Evolutionary conservation across 768 basidiomycete genomes (phyloP), one percentile per base, ranked within the genome.

Genomic region (Termitomyces sp.): DNA sequence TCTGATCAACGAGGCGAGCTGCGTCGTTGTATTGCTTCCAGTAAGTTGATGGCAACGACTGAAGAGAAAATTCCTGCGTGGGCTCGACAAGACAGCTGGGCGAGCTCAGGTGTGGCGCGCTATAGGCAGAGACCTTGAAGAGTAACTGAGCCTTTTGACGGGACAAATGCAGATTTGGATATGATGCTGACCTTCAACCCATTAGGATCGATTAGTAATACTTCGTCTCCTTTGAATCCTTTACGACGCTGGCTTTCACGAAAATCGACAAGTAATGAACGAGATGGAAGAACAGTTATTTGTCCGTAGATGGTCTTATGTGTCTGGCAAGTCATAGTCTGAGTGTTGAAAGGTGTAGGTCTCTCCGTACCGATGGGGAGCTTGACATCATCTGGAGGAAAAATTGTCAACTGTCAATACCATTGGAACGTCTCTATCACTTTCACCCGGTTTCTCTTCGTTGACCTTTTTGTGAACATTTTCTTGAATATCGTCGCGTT

Each of bases 211-310:
- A 83, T 68, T 25, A 80, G 55, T 23, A 83, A 62, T 11, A 83
- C 79, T 59, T 81, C 73, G 12, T 74, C 67, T 5, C 80, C 82
- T 58, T 71, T 76, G 29, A 71, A 65, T 5, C 78, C 77, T 40
- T 72, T 75, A 45, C 78, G 70, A 5, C 80, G 74, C 59, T 82
- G 78, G 29, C 77, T 76, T 66, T 82, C 80, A n/a, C 82, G 77
- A 49, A 83, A 79, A 64, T 85, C 83, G 27, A 83, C 76, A 1
- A 84, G 71, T n/a, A 81, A 59, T 21, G 78, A 73, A 45, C 63
- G 71, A 2, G 81, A 82, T 8, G 79, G 79, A 9, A 83, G 66
- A n/a, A 85, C 65, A 2, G 77, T 77, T 14, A 84, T 57, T 40
- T 76, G 77, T 0, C 83, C 83, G 42, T 76, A 69, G 2, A 73